Evolutionary conservation across 1,284 basidiomycete genomes (phyloP).

Genomic region (Sporisorium reilianum): DNA sequence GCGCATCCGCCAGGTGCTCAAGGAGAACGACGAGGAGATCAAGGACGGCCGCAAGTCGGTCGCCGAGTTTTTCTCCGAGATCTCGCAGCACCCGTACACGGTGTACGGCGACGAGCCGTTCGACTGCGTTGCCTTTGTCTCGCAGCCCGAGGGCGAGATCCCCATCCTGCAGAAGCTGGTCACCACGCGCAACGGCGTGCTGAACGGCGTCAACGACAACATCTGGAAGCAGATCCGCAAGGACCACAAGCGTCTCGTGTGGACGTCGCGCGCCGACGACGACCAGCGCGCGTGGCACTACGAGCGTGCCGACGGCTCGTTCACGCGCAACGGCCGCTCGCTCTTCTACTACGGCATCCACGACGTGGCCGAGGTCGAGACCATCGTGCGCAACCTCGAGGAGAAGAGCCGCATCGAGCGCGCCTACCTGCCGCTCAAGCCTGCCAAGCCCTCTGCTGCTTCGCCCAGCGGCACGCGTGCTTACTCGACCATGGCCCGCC

Average conservation of each 20-base stretch:
- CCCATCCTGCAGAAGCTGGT: slow-evolving; percentile 94
- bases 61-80: slow-evolving; percentile 85
- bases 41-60: slow-evolving; percentile 85
- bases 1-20: slow-evolving; percentile 75
- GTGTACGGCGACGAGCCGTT: slow-evolving; percentile 98
- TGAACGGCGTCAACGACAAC: slow-evolving; percentile 96
- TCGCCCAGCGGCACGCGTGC: slow-evolving; percentile 66
- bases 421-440: slow-evolving; percentile 90
- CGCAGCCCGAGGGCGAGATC: slow-evolving; percentile 87
- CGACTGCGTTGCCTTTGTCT: slow-evolving; percentile 93
- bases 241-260: slow-evolving; percentile 93
- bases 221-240: slow-evolving; percentile 95
- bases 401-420: slow-evolving; percentile 85
- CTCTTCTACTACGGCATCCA: slow-evolving; percentile 98
- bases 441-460: slow-evolving; percentile 74
- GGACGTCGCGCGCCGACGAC: slow-evolving; percentile 94
- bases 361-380: slow-evolving; percentile 90
- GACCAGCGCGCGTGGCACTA: slow-evolving; percentile 98
- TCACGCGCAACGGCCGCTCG: slow-evolving; percentile 89
- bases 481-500: slow-evolving; percentile 66
- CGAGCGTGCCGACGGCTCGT: slow-evolving; percentile 96
- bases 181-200: slow-evolving; percentile 84
- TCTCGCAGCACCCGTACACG: slow-evolving; percentile 80
- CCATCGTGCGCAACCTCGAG: slow-evolving; percentile 81
- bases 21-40: slow-evolving; percentile 94